Evolutionary conservation across 345 rosid genomes (phyloP).

Genomic region (Dipteronia dyeriana): DNA sequence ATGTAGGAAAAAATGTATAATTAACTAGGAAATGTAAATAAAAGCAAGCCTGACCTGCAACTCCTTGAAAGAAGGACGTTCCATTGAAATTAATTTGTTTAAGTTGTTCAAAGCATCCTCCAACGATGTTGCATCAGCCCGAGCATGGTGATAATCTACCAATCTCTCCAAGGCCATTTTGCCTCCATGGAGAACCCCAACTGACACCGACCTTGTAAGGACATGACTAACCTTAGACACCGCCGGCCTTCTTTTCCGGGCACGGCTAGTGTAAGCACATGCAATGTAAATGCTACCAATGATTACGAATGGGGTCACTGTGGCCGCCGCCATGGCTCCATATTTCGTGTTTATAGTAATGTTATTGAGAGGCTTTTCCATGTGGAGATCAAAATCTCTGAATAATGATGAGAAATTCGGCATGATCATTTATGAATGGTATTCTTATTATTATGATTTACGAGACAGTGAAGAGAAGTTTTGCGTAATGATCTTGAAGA

Average conservation of each 20-base stretch:
- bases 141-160: constrained; percentile 46
- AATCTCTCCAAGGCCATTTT: constrained; percentile 52
- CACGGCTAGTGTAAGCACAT: constrained; percentile 37
- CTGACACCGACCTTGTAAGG: constrained; percentile 42
- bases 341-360: constrained; percentile 38
- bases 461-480: too few relatives aligned
- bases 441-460: neutral
- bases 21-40: too few relatives aligned
- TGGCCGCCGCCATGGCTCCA: constrained; percentile 40
- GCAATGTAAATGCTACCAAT: constrained; percentile 47
- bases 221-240: constrained; percentile 4
- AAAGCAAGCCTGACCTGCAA: constrained; percentile 45
- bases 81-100: constrained; percentile 28
- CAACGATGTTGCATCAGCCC: constrained; percentile 28
- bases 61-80: constrained; percentile 37
- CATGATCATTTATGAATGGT: neutral
- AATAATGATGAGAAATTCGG: neutral
- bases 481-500: neutral
- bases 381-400: neutral
- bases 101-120: constrained; percentile 33
- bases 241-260: constrained; percentile 20
- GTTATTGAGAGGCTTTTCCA: constrained; percentile 27
- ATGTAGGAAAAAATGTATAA: too few relatives aligned
- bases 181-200: constrained; percentile 61
- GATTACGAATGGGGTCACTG: constrained; percentile 41